Percentiles rank a stretch among this genome's conserved stretches.
Evolutionary conservation across 1,139 yeast genomes (phyloP).

Genomic region (Zhuliangozyma parablackwelliae): DNA sequence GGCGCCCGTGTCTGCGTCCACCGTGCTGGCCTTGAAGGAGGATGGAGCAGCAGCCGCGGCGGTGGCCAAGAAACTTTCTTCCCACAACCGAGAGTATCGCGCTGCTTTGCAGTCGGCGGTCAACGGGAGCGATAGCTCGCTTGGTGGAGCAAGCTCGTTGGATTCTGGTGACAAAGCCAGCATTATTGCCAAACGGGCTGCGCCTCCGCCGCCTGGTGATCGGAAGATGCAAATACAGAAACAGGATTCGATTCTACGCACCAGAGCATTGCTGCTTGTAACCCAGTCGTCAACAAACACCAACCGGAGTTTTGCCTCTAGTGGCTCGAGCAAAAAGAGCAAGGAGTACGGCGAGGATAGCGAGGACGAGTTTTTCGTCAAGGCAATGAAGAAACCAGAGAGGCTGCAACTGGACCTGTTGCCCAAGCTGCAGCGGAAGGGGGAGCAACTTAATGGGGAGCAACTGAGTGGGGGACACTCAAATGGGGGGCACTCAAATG

Average conservation of each 20-base stretch:
- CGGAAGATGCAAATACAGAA: slow-evolving; percentile 11
- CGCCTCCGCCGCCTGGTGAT: slow-evolving; percentile 65
- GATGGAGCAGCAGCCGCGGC: slow-evolving; percentile 9
- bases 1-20: slow-evolving; percentile 40
- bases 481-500: too few relatives aligned
- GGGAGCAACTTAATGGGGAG: too few relatives aligned
- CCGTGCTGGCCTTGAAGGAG: slow-evolving; percentile 29
- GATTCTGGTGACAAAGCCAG: slow-evolving; percentile 4
- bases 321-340: not conserved
- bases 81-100: not conserved
- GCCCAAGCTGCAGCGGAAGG: too few relatives aligned
- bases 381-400: slow-evolving; percentile 15
- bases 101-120: not conserved
- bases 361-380: slow-evolving; percentile 28
- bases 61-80: not conserved
- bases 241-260: slow-evolving; percentile 14
- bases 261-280: slow-evolving; percentile 55
- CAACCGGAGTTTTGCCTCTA: slow-evolving; percentile 3
- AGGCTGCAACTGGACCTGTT: too few relatives aligned
- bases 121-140: not conserved
- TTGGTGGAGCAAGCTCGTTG: not conserved
- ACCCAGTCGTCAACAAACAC: slow-evolving; percentile 25
- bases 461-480: too few relatives aligned
- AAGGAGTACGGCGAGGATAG: too few relatives aligned
- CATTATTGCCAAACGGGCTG: slow-evolving; percentile 62